Evolutionary conservation across 2,329 filamentous ascomycete species (phyloP).

Genomic region (Aspergillus sp.): DNA sequence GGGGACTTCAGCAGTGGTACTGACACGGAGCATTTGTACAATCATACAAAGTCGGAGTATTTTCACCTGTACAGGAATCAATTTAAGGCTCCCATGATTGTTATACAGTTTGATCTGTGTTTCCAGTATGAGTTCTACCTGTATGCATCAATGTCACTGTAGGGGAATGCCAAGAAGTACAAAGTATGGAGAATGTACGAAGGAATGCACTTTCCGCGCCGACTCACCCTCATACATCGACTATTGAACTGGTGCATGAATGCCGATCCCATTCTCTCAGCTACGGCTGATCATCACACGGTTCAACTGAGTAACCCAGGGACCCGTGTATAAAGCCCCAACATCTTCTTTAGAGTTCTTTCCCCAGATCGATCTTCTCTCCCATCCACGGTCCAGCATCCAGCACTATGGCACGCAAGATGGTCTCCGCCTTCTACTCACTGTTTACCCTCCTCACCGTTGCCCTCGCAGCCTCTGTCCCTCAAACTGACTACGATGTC

Average conservation of each 20-base stretch:
- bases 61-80: too few relatives aligned
- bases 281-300: too few relatives aligned
- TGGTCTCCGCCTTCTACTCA: constrained; percentile 14
- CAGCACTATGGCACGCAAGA: constrained; percentile 10
- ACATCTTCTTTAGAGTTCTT: too few relatives aligned
- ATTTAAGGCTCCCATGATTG: too few relatives aligned
- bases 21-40: too few relatives aligned
- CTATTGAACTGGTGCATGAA: neutral
- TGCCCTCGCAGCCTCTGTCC: constrained; percentile 16
- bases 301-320: too few relatives aligned
- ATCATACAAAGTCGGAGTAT: too few relatives aligned
- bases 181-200: too few relatives aligned
- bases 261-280: neutral
- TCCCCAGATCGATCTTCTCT: neutral
- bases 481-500: constrained; percentile 44
- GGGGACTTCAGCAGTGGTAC: neutral
- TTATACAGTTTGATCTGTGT: too few relatives aligned
- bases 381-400: neutral
- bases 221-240: neutral
- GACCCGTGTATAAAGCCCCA: too few relatives aligned
- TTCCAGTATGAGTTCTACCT: too few relatives aligned
- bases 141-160: neutral
- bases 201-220: neutral
- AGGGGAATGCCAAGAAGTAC: neutral
- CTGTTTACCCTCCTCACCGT: constrained; percentile 17